A percentile compares a stretch with the other conserved stretches of the same genome.
Conservation (phyloP, 371 early-diverging fungal species). For the Haplosporangium sp. region DNA sequence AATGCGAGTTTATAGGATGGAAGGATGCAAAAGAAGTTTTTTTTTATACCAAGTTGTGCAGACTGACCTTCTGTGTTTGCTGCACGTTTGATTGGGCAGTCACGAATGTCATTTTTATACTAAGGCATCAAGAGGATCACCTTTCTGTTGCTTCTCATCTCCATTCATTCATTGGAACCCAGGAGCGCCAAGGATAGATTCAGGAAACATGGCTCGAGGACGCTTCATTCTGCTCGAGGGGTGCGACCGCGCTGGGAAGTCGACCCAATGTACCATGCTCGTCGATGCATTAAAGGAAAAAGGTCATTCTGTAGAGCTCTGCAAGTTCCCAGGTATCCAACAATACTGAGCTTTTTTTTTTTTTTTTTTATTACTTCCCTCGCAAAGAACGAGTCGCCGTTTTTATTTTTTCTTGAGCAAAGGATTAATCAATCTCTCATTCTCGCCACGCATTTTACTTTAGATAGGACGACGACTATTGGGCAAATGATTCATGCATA, state of each 20-base stretch:
- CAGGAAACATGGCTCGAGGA: constrained; percentile 72
- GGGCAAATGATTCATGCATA: constrained; percentile 95
- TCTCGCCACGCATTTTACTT: neutral
- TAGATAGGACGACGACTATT: constrained; percentile 91
- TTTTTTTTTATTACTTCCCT: too few species aligned
- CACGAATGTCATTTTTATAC: too few species aligned
- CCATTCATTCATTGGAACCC: too few species aligned
- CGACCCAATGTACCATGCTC: constrained; percentile 86
- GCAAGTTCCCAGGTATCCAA: constrained; percentile 84
- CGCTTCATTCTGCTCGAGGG: constrained; percentile 98
- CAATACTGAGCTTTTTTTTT: neutral
- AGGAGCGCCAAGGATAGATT: too few species aligned
- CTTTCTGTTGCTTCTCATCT: too few species aligned
- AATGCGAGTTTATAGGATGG: constrained; percentile 95
- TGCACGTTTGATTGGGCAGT: too few species aligned
- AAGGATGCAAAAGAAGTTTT: constrained; percentile 95
- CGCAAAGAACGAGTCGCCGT: neutral
- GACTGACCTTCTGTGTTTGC: too few species aligned
- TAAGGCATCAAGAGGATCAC: too few species aligned
- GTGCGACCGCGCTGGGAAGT: constrained; percentile 96
- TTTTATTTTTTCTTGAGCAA: neutral
- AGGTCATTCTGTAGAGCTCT: constrained; percentile 61
- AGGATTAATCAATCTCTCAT: too few species aligned
- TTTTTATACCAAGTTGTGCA: too few species aligned
- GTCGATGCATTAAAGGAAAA: constrained; percentile 63